phyloP scores from a whole-genome alignment of 1,139 yeast species.

The Kodamaea sp. region DNA sequence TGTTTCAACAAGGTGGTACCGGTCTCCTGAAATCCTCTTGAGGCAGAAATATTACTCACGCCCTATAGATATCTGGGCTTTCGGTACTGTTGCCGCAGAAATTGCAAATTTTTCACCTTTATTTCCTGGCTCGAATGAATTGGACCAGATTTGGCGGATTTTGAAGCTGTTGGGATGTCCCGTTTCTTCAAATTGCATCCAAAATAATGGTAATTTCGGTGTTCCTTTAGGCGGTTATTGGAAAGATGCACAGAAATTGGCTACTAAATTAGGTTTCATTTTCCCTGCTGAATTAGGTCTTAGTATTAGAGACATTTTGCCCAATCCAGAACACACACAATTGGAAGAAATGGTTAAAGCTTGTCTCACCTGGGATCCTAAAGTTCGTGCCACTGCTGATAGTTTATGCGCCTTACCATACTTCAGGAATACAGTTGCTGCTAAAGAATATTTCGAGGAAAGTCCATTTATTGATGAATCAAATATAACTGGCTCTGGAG shows the following conservation, averaged over 20 bases:
- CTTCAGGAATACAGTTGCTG: constrained; percentile 40
- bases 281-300: constrained; percentile 45
- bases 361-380: constrained; percentile 68
- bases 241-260: constrained; percentile 54
- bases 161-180: constrained; percentile 73
- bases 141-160: constrained; percentile 72
- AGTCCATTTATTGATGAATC: constrained; percentile 2
- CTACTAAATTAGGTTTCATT: constrained; percentile 48
- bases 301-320: constrained; percentile 25
- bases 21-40: constrained; percentile 88
- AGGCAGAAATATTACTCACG: constrained; percentile 62
- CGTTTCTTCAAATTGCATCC: constrained; percentile 9
- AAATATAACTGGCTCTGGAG: neutral
- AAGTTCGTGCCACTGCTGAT: constrained; percentile 46
- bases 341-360: constrained; percentile 50
- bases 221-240: constrained; percentile 64
- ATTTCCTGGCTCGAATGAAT: constrained; percentile 77
- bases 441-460: constrained; percentile 13
- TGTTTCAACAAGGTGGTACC: constrained; percentile 93
- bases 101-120: constrained; percentile 71
- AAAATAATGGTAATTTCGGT: constrained; percentile 16
- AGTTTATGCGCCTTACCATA: constrained; percentile 48
- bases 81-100: constrained; percentile 83
- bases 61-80: constrained; percentile 93
- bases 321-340: constrained; percentile 20